Percentiles rank a stretch among this genome's conserved stretches.
These are phyloP conservation scores for Emmonsiellopsis sp. DNA, from an alignment of 2,329 filamentous ascomycete genomes.

Conservation along the genomic window DNA sequence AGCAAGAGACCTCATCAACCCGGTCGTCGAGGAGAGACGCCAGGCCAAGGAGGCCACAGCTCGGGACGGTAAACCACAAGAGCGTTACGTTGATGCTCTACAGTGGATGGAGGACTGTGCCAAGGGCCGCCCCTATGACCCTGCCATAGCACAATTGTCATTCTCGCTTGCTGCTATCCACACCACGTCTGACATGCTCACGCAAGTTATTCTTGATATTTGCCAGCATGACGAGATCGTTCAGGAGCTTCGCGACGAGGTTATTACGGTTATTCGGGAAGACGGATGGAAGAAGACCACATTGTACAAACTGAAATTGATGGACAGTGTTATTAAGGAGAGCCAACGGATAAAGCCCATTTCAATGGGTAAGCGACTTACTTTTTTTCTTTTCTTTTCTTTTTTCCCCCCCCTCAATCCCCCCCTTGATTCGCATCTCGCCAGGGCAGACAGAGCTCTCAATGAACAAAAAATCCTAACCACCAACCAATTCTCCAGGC, in stretches of 20 bases:
- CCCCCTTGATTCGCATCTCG: too few species aligned
- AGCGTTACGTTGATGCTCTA: slow-evolving; percentile 14
- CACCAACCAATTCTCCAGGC: slow-evolving; percentile 7
- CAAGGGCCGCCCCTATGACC: slow-evolving; percentile 15
- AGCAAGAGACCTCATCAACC: slow-evolving; percentile 12
- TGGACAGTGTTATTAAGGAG: slow-evolving; percentile 39
- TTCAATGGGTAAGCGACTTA: slow-evolving; percentile 10
- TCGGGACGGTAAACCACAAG: slow-evolving; percentile 6
- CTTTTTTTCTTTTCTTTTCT: too few species aligned
- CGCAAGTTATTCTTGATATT: slow-evolving; percentile 16
- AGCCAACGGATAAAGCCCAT: slow-evolving; percentile 24
- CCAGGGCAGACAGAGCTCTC: too few species aligned
- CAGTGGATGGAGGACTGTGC: slow-evolving; percentile 20
- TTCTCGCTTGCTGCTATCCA: slow-evolving; percentile 18
- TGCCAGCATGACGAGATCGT: slow-evolving; percentile 6
- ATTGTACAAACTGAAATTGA: slow-evolving; percentile 30
- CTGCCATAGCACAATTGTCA: slow-evolving; percentile 12
- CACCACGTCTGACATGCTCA: slow-evolving; percentile 17
- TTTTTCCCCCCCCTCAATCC: too few species aligned
- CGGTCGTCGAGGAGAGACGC: slow-evolving; percentile 11
- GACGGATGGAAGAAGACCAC: slow-evolving; percentile 27
- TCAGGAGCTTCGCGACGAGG: slow-evolving; percentile 14
- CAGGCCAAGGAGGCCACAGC: slow-evolving; percentile 1
- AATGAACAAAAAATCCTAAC: slow-evolving; percentile 5
- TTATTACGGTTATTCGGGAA: slow-evolving; percentile 11